Evolutionary conservation across 2,329 filamentous ascomycete species (phyloP), one percentile per base, ranked within the genome.

Genomic region (Coniochaeta sp.): DNA sequence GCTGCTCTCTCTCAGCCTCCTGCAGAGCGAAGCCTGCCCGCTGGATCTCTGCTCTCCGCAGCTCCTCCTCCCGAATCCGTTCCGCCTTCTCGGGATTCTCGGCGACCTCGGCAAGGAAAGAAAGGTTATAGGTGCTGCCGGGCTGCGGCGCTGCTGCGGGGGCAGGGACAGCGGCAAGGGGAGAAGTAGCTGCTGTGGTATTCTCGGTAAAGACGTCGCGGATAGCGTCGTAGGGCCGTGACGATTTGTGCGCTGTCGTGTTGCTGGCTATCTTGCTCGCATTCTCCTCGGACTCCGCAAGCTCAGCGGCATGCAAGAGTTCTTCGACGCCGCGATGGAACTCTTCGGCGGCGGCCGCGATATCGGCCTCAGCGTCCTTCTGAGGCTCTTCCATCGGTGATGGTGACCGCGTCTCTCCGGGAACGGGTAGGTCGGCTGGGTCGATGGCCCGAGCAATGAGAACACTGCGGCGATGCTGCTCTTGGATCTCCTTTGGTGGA

Each of bases 221-320:
- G 26, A 79, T 75, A 2, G 77, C 76, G 63, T 79, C 77, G 61
- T 78, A 79, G 0, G 75, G 75, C 26, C 74, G 71, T 12, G 75
- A 73, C n/a, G 62, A 17, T 36, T 59, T 60, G 54, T 65, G 61
- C 14, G 68, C 30, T 26, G 62, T 38, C 24, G 64, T 61, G n/a
- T 34, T 44, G 34, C 60, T 60, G 5, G 65, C 58, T 17, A 63
- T 61, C 26, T 66, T 66, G 57, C 68, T 66, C 30, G 66, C 54
- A 36, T 55, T 24, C 19, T 55, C 30, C 30, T 19, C n/a, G 62
- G 47, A 62, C 10, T 62, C 66, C 3, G 64, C 65, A 2, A 57
- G 28, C 32, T 67, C 60, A 2, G 58, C 59, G 9, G 64, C 63
- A 24, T 60, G 47, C 24, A 52, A 30, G 4, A 52, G 47, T 9